A percentile compares a stretch with the other conserved stretches of the same genome.
Conservation (phyloP, 495 filamentous ascomycete species). For the Neurospora sp. region DNA sequence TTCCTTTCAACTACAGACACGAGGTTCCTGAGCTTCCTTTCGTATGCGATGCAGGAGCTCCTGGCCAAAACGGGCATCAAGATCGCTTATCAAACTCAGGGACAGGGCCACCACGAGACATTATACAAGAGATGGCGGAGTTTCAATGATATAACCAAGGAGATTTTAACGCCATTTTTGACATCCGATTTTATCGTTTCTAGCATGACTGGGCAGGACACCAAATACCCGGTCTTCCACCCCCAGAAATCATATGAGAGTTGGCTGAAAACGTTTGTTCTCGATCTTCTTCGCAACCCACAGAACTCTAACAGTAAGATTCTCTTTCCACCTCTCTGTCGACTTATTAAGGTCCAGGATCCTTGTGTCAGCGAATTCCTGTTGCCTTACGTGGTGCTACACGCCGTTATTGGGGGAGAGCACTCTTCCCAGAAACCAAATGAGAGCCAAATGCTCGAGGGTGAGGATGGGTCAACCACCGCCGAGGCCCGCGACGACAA, state of each 20-base stretch:
- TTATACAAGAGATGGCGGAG: slow-evolving; percentile 61
- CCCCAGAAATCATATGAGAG: slow-evolving; percentile 52
- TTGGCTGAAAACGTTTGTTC: slow-evolving; percentile 73
- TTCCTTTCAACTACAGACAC: slow-evolving; percentile 85
- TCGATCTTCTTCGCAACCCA: slow-evolving; percentile 68
- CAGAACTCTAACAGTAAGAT: slow-evolving; percentile 57
- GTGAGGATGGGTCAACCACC: background rate
- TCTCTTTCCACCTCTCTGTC: slow-evolving; percentile 70
- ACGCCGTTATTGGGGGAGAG: slow-evolving; percentile 56
- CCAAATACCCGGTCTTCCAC: slow-evolving; percentile 69
- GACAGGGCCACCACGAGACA: slow-evolving; percentile 2
- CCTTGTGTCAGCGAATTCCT: slow-evolving; percentile 75
- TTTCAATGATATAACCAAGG: slow-evolving; percentile 63
- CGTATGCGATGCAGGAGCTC: slow-evolving; percentile 88
- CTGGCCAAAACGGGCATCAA: slow-evolving; percentile 65
- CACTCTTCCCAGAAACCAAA: background rate
- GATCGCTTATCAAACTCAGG: slow-evolving; percentile 33
- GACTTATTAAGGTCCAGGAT: slow-evolving; percentile 74
- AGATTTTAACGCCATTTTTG: slow-evolving; percentile 75
- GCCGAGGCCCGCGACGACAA: background rate
- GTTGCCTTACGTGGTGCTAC: slow-evolving; percentile 72
- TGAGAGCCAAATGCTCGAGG: background rate
- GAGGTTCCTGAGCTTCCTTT: slow-evolving; percentile 77
- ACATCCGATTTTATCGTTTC: slow-evolving; percentile 69
- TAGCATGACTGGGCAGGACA: slow-evolving; percentile 41